Conservation (phyloP, 352 stramenopile genomes). For the Phytophthora megakarya region DNA sequence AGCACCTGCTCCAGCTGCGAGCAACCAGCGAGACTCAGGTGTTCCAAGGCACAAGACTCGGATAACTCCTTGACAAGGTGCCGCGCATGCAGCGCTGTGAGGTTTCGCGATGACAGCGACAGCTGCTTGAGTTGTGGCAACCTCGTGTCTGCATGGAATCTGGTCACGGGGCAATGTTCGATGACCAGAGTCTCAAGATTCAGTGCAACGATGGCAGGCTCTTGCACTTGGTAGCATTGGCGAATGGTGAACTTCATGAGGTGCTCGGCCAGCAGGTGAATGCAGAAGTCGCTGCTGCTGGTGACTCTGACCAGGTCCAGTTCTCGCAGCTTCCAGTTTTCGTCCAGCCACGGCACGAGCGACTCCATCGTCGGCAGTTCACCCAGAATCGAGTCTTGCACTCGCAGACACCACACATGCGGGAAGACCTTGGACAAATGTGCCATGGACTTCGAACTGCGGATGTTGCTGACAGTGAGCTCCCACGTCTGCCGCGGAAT, state of each 20-base stretch:
- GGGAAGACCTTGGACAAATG: constrained; percentile 44
- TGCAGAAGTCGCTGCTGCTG: constrained; percentile 49
- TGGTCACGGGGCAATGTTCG: constrained; percentile 47
- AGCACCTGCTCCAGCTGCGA: constrained; percentile 63
- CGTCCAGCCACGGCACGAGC: constrained; percentile 37
- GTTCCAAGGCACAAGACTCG: constrained; percentile 30
- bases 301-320: constrained; percentile 54
- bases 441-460: constrained; percentile 30
- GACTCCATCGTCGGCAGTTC: constrained; percentile 37
- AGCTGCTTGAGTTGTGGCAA: constrained; percentile 57
- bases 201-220: constrained; percentile 42
- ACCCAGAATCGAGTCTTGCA: constrained; percentile 41
- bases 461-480: constrained; percentile 41
- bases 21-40: constrained; percentile 50
- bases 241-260: constrained; percentile 54
- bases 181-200: constrained; percentile 47
- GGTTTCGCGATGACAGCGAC: constrained; percentile 48
- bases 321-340: constrained; percentile 41
- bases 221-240: constrained; percentile 66
- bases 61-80: constrained; percentile 53
- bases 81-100: constrained; percentile 46
- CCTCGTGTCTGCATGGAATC: constrained; percentile 47
- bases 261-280: constrained; percentile 46
- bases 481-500: constrained; percentile 51
- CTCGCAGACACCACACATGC: constrained; percentile 40